Percentiles rank a stretch among this genome's conserved stretches.
Evolutionary conservation across 768 basidiomycete species (phyloP).

Genomic region (Trametes coccinea): DNA sequence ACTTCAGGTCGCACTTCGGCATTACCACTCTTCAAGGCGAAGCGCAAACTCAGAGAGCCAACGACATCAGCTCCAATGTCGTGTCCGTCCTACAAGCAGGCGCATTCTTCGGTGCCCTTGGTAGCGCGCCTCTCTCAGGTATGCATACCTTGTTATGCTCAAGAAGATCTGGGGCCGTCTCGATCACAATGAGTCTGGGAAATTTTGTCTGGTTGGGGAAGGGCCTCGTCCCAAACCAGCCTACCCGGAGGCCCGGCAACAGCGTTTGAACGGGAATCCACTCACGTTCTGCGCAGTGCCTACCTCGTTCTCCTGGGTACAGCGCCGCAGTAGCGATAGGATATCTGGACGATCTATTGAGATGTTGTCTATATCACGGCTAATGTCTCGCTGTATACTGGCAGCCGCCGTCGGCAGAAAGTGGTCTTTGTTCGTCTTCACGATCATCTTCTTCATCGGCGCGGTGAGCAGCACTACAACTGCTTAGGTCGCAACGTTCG

Average conservation of each 20-base stretch:
- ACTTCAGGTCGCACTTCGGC: conserved; percentile 66
- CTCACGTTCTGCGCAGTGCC: too few species aligned
- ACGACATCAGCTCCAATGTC: conserved; percentile 73
- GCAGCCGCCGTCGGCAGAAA: conserved; percentile 66
- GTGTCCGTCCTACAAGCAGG: conserved; percentile 87
- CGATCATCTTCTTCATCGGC: conserved; percentile 65
- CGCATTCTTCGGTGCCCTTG: conserved; percentile 83
- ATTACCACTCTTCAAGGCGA: conserved; percentile 46
- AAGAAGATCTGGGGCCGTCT: too few species aligned
- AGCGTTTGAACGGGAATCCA: too few species aligned
- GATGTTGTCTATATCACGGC: too few species aligned
- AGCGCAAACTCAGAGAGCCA: conserved; percentile 37
- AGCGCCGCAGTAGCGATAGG: too few species aligned
- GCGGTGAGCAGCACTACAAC: conserved; percentile 48
- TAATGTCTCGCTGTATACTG: too few species aligned
- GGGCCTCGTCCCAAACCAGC: too few species aligned
- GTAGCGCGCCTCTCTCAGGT: conserved; percentile 72
- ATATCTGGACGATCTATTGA: too few species aligned
- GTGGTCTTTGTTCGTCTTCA: conserved; percentile 60
- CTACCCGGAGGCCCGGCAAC: too few species aligned
- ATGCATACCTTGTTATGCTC: conserved; percentile 17
- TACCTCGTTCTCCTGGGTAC: too few species aligned
- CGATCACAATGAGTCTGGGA: too few species aligned
- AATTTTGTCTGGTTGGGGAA: too few species aligned
- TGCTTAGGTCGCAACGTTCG: neutral